A percentile compares a stretch with the other conserved stretches of the same genome.
Conservation (phyloP, 768 basidiomycete species). For the Termitomyces sp. region DNA sequence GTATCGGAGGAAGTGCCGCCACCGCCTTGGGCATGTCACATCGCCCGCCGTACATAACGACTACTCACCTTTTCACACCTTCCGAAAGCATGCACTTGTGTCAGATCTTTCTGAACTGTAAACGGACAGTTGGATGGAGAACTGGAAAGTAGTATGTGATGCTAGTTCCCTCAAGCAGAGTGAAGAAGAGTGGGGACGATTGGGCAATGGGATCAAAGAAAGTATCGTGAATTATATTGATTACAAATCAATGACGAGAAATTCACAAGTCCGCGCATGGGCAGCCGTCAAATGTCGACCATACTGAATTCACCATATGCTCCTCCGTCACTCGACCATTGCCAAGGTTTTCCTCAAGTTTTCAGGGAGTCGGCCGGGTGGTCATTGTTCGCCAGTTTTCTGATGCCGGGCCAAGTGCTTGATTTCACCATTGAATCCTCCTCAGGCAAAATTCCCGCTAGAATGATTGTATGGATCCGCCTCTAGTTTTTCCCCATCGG, state of each 20-base stretch:
- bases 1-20: neutral
- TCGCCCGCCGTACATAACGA: neutral
- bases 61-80: neutral
- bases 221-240: neutral
- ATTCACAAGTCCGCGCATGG: neutral
- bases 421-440: neutral
- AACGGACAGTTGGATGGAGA: too few species aligned
- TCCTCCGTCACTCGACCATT: neutral
- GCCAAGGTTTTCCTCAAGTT: neutral
- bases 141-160: neutral
- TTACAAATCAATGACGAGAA: neutral
- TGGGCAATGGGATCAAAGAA: neutral
- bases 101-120: neutral
- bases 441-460: conserved; percentile 7
- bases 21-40: neutral
- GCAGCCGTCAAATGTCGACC: neutral
- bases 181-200: neutral
- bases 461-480: neutral
- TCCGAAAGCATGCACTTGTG: neutral
- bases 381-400: conserved; percentile 1
- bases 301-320: neutral
- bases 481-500: neutral
- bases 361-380: neutral
- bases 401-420: neutral
- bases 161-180: neutral